A percentile compares a stretch with the other conserved stretches of the same genome.
Evolutionary conservation across 2,329 filamentous ascomycete species (phyloP).

Genomic region (Beauveria varroae): DNA sequence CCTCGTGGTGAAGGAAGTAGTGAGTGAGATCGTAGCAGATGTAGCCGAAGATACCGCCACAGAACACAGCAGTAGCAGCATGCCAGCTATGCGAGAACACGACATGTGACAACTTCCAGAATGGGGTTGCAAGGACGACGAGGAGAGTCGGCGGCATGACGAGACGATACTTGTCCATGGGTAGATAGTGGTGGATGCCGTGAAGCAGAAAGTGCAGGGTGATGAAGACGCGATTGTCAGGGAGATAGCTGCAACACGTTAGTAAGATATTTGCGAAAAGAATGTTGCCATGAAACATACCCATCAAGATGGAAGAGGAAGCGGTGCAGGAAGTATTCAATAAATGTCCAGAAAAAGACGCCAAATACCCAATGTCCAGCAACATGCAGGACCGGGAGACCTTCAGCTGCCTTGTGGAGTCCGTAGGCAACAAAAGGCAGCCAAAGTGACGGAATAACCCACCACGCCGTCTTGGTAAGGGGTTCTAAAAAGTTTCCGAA

Average conservation of each 20-base stretch:
- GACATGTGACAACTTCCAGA: conserved; percentile 82
- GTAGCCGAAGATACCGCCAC: conserved; percentile 90
- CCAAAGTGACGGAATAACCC: conserved; percentile 78
- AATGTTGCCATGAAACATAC: conserved; percentile 43
- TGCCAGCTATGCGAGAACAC: conserved; percentile 84
- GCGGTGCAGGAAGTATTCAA: conserved; percentile 84
- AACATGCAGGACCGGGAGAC: conserved; percentile 43
- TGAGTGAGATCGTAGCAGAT: conserved; percentile 95
- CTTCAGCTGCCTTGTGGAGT: conserved; percentile 54
- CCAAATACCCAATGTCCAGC: conserved; percentile 62
- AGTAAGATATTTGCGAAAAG: conserved; percentile 15
- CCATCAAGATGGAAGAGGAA: conserved; percentile 91
- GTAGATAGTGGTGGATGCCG: conserved; percentile 94
- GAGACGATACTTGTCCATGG: conserved; percentile 96
- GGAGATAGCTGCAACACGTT: conserved; percentile 58
- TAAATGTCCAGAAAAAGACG: conserved; percentile 74
- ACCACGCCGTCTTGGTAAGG: conserved; percentile 93
- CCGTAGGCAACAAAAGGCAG: conserved; percentile 72
- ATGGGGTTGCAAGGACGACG: conserved; percentile 71
- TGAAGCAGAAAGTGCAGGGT: conserved; percentile 90
- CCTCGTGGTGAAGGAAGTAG: conserved; percentile 96
- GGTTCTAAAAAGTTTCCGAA: conserved; percentile 99
- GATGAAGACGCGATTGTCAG: conserved; percentile 81
- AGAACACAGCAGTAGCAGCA: conserved; percentile 69
- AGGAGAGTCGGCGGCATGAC: conserved; percentile 96